phyloP scores from a whole-genome alignment of 2,329 filamentous ascomycete species.

The Aspergillus alliaceus region DNA sequence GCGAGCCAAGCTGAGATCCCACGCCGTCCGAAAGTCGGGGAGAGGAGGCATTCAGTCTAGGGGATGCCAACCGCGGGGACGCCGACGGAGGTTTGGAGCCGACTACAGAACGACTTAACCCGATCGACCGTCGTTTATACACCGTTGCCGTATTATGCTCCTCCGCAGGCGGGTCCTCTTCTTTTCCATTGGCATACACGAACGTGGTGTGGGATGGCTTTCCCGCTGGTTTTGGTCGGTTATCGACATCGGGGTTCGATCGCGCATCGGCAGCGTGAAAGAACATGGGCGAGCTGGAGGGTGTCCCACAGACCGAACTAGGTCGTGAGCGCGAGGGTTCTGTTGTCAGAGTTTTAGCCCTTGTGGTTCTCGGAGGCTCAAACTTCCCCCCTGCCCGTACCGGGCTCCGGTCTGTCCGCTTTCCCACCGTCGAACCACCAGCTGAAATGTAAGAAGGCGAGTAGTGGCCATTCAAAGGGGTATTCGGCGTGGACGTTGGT shows the following conservation, averaged over 20 bases:
- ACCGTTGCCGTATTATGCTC: conserved; percentile 18
- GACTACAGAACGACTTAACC: conserved; percentile 27
- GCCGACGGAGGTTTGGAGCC: conserved; percentile 22
- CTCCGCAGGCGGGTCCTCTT: conserved; percentile 31
- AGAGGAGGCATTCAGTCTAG: conserved; percentile 27
- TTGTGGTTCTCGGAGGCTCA: conserved; percentile 32
- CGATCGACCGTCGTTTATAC: conserved; percentile 31
- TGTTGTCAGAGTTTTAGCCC: conserved; percentile 38
- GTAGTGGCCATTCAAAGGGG: conserved; percentile 23
- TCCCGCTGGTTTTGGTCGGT: conserved; percentile 24
- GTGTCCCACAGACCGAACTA: conserved; percentile 35
- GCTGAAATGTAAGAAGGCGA: conserved; percentile 31
- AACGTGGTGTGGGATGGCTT: conserved; percentile 34
- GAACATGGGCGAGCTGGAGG: conserved; percentile 64
- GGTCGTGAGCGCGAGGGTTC: conserved; percentile 36
- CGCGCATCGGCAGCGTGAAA: conserved; percentile 86
- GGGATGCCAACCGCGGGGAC: conserved; percentile 33
- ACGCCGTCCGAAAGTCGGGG: conserved; percentile 25
- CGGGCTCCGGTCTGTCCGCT: conserved; percentile 36
- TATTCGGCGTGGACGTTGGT: conserved; percentile 63
- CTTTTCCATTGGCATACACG: conserved; percentile 38
- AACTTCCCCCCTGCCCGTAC: conserved; percentile 28
- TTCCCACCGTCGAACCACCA: conserved; percentile 19
- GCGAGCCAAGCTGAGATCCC: conserved; percentile 5
- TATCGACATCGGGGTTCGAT: conserved; percentile 40